These are phyloP conservation scores for Plenodomus lindquistii DNA, from an alignment of 2,329 filamentous ascomycete genomes.

Conservation along the genomic window DNA sequence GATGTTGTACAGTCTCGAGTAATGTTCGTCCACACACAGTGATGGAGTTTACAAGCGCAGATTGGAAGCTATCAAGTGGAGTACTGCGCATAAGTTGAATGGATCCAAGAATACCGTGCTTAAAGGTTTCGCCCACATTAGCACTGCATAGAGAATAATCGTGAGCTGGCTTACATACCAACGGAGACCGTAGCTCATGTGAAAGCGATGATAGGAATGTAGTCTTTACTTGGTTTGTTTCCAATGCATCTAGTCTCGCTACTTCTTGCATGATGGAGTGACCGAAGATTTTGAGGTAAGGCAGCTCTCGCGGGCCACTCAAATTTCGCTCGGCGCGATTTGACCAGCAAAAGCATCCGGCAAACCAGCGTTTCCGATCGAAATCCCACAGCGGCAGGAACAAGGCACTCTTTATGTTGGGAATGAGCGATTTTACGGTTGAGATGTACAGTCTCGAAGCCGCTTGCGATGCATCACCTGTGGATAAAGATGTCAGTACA, in stretches of 20 bases:
- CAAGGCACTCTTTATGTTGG: constrained; percentile 23
- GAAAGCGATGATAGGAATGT: constrained; percentile 56
- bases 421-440: constrained; percentile 54
- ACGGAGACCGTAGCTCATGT: constrained; percentile 56
- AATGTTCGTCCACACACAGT: constrained; percentile 51
- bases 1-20: constrained; percentile 45
- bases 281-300: constrained; percentile 26
- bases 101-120: constrained; percentile 42
- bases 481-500: neutral
- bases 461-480: no score
- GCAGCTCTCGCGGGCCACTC: constrained; percentile 20
- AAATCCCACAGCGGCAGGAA: constrained; percentile 40
- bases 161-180: constrained; percentile 1
- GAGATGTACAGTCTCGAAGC: neutral
- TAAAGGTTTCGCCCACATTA: neutral
- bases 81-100: constrained; percentile 53
- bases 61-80: constrained; percentile 42
- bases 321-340: constrained; percentile 19
- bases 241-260: constrained; percentile 49
- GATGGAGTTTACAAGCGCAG: constrained; percentile 50
- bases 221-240: constrained; percentile 45
- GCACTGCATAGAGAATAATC: neutral
- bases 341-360: constrained; percentile 30
- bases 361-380: constrained; percentile 29
- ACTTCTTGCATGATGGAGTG: constrained; percentile 61